Evolutionary conservation across 2,329 filamentous ascomycete genomes (phyloP), one percentile per base, ranked within the genome.

Genomic region (Apiospora marii): DNA sequence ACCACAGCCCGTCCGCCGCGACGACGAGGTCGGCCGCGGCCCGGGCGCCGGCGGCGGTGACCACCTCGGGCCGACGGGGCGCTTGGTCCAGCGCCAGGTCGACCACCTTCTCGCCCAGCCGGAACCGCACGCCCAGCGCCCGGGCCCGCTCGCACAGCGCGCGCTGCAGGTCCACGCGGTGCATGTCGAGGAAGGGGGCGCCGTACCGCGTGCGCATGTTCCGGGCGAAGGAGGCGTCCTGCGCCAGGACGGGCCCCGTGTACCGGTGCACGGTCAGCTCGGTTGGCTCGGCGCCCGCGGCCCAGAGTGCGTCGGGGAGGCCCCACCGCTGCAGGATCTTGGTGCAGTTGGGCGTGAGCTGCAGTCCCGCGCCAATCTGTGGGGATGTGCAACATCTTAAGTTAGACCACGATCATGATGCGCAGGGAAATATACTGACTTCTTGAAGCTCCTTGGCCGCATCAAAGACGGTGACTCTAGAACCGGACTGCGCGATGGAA

Each of bases 1-100:
- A 92, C 89, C 90, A 92, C 0, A 93, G 80, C 0, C 91, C 91
- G 74, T 93, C 92, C 0, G 90, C 90, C 0, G 86, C 91, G 1
- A 93, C 84, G 6, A 93, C 82, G 8, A 92, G 80, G 75, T 92
- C 89, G 2, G 84, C 87, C 0, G 79, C 78, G 1, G 84, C 83
- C 1, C 75, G 80, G 1, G 53, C 27, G 0, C 86, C 87, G 5
- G 77, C 77, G 6, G 80, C 79, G 0, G 83, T 84, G 1, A 77
- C 82, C 0, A 89, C 77, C 5, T 81, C 82, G 0, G 85, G 81
- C 0, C 80, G n/a, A n/a, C n/a, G 22, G 14, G 27, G 27, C 27
- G 2, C 27, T 37, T n/a, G 79, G 14, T 85, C 80, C n/a, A 89
- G 86, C 74, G 89, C 83, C 51, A 90, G 81, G 2, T 79, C 72